These are phyloP conservation scores for Tarenaya hassleriana DNA, from an alignment of 345 rosid genomes.

Conservation along the genomic window DNA sequence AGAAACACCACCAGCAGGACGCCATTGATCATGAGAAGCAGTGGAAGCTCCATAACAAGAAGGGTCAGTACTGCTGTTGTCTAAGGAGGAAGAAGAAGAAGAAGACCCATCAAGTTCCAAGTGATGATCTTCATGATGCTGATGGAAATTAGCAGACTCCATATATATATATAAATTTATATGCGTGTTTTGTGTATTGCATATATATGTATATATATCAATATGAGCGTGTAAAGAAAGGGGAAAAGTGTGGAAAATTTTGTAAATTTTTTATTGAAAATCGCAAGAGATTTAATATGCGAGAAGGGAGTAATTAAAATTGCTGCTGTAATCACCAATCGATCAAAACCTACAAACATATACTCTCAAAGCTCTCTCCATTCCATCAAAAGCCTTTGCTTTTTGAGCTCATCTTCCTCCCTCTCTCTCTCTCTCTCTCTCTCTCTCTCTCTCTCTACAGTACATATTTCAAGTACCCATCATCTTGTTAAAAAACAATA, in stretches of 20 bases:
- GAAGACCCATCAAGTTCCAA: conserved; percentile 48
- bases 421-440: conserved; percentile 23
- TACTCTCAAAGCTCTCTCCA: conserved; percentile 31
- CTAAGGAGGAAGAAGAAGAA: conserved; percentile 39
- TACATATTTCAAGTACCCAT: conserved; percentile 35
- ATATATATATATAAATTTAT: conserved; percentile 30
- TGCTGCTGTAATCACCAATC: conserved; percentile 16
- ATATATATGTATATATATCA: neutral
- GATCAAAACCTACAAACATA: neutral
- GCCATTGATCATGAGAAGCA: conserved; percentile 52
- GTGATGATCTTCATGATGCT: conserved; percentile 42
- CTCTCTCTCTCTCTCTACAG: too few species aligned
- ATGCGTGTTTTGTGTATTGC: conserved; percentile 13
- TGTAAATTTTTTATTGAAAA: conserved; percentile 44
- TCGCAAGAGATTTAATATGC: conserved; percentile 49
- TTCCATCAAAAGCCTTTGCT: conserved; percentile 15
- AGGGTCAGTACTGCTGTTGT: conserved; percentile 33
- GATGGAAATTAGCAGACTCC: conserved; percentile 71
- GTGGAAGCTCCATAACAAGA: conserved; percentile 48
- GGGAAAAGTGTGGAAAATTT: conserved; percentile 14
- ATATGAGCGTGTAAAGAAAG: conserved; percentile 18
- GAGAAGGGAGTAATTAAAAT: conserved; percentile 27
- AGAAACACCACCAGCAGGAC: conserved; percentile 35
- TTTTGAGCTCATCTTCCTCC: conserved; percentile 19
- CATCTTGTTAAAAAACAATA: conserved; percentile 36